These are phyloP conservation scores for Aspergillus carbonarius DNA, from an alignment of 2,329 filamentous ascomycete genomes.

Conservation along the genomic window DNA sequence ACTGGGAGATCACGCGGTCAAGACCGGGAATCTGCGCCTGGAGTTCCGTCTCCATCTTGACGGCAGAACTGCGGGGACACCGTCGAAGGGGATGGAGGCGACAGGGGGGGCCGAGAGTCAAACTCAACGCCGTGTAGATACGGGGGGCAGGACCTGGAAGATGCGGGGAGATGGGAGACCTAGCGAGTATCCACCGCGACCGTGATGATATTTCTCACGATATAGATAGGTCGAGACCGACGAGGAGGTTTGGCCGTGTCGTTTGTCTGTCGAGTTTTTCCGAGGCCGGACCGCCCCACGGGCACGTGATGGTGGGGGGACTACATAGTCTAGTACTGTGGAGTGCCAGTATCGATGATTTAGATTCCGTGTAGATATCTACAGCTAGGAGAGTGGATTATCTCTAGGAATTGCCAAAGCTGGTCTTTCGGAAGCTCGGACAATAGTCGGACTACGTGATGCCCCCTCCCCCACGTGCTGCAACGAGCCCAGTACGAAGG, in stretches of 20 bases:
- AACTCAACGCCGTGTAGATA: background rate
- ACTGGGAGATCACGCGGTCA: constrained; percentile 85
- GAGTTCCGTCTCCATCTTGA: constrained; percentile 80
- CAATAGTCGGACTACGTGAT: too few species aligned
- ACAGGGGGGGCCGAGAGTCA: background rate
- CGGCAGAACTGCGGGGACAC: background rate
- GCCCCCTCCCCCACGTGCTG: too few species aligned
- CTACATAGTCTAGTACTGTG: too few species aligned
- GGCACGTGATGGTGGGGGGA: too few species aligned
- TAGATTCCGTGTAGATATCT: too few species aligned
- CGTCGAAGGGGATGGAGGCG: background rate
- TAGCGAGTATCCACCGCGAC: background rate
- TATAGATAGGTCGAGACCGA: background rate
- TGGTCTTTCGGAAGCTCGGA: too few species aligned
- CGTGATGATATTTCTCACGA: background rate
- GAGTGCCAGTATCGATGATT: too few species aligned
- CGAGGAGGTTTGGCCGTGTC: background rate
- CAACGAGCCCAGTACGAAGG: too few species aligned
- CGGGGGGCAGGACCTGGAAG: background rate
- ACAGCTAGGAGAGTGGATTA: too few species aligned
- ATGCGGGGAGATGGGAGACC: background rate
- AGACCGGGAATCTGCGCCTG: constrained; percentile 80
- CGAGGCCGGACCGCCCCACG: background rate
- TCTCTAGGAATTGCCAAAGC: too few species aligned
- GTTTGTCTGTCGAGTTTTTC: background rate